phyloP scores from a whole-genome alignment of 2,329 filamentous ascomycete genomes.

The Ceratocystis ficicola region DNA sequence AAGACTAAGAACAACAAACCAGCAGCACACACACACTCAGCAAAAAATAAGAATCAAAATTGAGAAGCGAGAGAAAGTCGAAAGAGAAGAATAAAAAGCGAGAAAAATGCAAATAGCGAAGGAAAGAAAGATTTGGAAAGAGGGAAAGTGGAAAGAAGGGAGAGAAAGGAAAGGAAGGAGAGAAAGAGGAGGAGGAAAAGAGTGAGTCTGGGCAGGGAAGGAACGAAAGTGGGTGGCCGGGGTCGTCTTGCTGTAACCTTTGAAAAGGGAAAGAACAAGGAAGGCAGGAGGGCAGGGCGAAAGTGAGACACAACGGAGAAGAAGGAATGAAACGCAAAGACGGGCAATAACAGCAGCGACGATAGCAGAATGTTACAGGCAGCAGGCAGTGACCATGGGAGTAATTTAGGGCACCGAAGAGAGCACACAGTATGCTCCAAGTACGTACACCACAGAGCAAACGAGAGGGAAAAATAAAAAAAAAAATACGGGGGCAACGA shows the following conservation, averaged over 20 bases:
- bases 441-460: background rate
- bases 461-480: background rate
- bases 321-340: conserved; percentile 12
- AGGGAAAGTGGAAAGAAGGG: conserved; percentile 17
- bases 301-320: conserved; percentile 9
- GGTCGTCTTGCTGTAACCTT: conserved; percentile 15
- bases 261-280: conserved; percentile 14
- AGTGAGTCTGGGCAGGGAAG: conserved; percentile 14
- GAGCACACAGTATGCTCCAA: background rate
- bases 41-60: conserved; percentile 14
- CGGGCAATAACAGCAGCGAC: conserved; percentile 10
- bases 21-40: conserved; percentile 1
- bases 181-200: conserved; percentile 15
- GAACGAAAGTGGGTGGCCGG: conserved; percentile 19
- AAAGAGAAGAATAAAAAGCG: conserved; percentile 13
- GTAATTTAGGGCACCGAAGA: background rate
- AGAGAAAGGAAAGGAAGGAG: conserved; percentile 11
- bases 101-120: conserved; percentile 14
- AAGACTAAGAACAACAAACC: background rate
- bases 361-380: conserved; percentile 4
- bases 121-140: conserved; percentile 10
- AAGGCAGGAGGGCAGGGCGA: conserved; percentile 15
- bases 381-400: background rate
- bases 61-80: conserved; percentile 13
- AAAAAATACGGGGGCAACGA: background rate